phyloP scores from a whole-genome alignment of 1,139 yeast species.

The Hansenula lynferdii region DNA sequence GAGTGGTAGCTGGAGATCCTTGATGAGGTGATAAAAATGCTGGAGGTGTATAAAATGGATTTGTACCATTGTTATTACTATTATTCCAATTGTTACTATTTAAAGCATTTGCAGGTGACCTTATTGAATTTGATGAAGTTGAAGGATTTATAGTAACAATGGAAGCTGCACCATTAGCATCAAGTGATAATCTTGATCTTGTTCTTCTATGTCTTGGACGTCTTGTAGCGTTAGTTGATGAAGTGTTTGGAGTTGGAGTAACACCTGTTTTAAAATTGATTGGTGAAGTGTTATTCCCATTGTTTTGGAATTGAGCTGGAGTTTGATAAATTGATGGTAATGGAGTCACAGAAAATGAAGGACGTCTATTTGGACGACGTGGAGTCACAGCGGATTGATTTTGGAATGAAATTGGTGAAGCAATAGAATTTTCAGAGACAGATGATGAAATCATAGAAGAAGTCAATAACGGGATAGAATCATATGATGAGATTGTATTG shows the following conservation, averaged over 20 bases:
- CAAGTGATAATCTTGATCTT: constrained; percentile 37
- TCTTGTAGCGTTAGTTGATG: too few species aligned
- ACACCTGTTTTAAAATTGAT: constrained; percentile 11
- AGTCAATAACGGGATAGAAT: constrained; percentile 32
- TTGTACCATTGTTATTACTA: constrained; percentile 22
- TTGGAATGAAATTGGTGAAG: constrained; percentile 15
- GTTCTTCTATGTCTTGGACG: constrained; percentile 37
- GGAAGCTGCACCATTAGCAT: constrained; percentile 27
- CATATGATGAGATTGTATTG: constrained; percentile 38
- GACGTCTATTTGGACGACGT: constrained; percentile 15
- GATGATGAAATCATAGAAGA: constrained; percentile 15
- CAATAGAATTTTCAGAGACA: constrained; percentile 17
- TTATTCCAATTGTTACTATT: too few species aligned
- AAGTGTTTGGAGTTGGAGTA: constrained; percentile 11
- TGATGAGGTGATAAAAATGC: constrained; percentile 35
- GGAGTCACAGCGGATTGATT: constrained; percentile 13
- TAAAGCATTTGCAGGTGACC: constrained; percentile 14
- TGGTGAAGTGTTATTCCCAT: constrained; percentile 7
- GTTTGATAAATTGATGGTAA: constrained; percentile 21
- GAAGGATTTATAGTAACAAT: constrained; percentile 13
- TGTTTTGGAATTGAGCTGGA: constrained; percentile 7
- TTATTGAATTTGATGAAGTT: constrained; percentile 7
- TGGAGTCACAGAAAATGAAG: constrained; percentile 15
- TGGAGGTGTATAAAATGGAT: constrained; percentile 44
- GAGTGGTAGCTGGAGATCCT: constrained; percentile 19